phyloP scores from a whole-genome alignment of 2,329 filamentous ascomycete species.

The Beauveria medogensis region DNA sequence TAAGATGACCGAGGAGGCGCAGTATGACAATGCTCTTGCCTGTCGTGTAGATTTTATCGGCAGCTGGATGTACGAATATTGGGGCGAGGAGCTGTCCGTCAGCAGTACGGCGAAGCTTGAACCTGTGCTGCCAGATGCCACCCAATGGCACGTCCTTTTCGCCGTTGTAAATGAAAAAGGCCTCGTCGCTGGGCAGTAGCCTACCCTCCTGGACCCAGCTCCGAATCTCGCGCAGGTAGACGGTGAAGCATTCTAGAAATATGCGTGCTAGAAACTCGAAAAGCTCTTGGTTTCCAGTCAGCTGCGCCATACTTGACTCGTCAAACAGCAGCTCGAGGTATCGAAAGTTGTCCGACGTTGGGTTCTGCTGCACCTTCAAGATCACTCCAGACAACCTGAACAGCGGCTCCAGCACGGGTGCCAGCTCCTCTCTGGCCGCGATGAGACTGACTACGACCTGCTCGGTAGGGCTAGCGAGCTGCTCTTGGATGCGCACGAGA shows the following conservation, averaged over 20 bases:
- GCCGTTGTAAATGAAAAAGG: conserved; percentile 66
- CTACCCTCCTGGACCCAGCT: conserved; percentile 79
- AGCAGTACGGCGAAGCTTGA: conserved; percentile 53
- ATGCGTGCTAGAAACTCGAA: conserved; percentile 59
- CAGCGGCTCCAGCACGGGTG: conserved; percentile 45
- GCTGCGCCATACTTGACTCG: conserved; percentile 59
- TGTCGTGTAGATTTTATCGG: conserved; percentile 69
- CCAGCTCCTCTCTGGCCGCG: conserved; percentile 50
- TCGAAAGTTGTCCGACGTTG: conserved; percentile 51
- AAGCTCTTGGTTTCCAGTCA: conserved; percentile 52
- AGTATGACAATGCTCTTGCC: conserved; percentile 85
- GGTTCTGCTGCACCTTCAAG: conserved; percentile 42
- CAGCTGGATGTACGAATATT: conserved; percentile 62
- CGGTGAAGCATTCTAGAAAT: conserved; percentile 74
- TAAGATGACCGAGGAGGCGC: conserved; percentile 45
- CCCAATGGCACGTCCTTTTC: conserved; percentile 48
- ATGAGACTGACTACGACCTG: conserved; percentile 60
- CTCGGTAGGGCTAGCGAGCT: conserved; percentile 44
- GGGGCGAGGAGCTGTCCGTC: conserved; percentile 61
- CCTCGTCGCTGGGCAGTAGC: conserved; percentile 54
- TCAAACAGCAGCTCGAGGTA: conserved; percentile 74
- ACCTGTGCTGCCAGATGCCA: conserved; percentile 71
- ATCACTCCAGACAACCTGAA: conserved; percentile 55
- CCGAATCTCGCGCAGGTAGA: conserved; percentile 73
- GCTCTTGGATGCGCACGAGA: conserved; percentile 52